Conservation (phyloP, 2,329 filamentous ascomycete species). For the Fusarium proliferatum region DNA sequence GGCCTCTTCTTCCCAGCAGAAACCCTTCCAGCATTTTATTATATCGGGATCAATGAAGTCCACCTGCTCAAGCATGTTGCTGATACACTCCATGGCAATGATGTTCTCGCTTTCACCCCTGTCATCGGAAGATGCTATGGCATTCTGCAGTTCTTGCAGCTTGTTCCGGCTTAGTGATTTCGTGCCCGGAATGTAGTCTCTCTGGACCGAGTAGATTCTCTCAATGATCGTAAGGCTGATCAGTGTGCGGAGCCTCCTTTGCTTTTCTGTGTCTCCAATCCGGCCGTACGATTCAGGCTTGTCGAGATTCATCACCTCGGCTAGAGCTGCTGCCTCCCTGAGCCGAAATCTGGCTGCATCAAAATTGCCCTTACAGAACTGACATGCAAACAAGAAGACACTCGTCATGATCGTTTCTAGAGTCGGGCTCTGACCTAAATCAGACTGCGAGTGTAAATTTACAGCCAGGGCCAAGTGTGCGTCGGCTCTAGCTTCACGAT, state of each 20-base stretch:
- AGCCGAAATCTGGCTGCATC: neutral
- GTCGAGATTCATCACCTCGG: neutral
- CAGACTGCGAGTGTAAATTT: neutral
- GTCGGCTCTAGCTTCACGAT: neutral
- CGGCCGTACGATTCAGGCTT: neutral
- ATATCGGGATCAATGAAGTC: neutral
- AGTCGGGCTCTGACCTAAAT: neutral
- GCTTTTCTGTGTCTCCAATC: neutral
- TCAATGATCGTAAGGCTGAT: neutral
- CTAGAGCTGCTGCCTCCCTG: neutral
- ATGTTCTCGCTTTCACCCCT: neutral
- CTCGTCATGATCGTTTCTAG: neutral
- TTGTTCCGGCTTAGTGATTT: neutral
- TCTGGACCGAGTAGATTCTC: neutral
- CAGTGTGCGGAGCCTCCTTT: neutral
- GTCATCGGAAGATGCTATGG: neutral
- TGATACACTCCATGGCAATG: neutral
- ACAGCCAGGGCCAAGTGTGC: neutral
- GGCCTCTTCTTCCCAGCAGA: neutral
- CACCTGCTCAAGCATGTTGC: neutral
- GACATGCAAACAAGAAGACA: neutral
- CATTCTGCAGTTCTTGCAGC: neutral
- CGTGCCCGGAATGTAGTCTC: neutral
- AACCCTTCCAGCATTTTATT: neutral
- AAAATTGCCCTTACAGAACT: neutral